These are phyloP conservation scores for Hymenoscyphus repandus DNA, from an alignment of 2,329 filamentous ascomycete genomes.

Conservation along the genomic window DNA sequence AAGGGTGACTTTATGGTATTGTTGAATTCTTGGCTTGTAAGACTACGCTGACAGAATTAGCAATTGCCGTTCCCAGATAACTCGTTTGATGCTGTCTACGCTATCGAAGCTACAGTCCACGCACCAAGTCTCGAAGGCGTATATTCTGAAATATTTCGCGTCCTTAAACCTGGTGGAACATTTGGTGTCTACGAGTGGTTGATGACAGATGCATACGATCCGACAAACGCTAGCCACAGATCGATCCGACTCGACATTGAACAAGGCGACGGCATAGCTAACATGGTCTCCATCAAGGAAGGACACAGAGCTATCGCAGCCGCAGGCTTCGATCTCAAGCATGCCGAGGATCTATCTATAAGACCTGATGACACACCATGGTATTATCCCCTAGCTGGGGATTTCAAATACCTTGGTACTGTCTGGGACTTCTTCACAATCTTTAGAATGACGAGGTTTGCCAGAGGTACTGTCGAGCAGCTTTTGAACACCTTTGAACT, in stretches of 20 bases:
- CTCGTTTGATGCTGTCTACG: conserved; percentile 90
- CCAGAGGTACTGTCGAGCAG: conserved; percentile 68
- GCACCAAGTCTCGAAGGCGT: conserved; percentile 86
- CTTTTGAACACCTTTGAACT: conserved; percentile 73
- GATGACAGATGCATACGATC: conserved; percentile 95
- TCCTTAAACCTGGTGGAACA: conserved; percentile 89
- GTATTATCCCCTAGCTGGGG: conserved; percentile 89
- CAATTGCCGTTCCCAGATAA: conserved; percentile 95
- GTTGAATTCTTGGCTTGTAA: background rate
- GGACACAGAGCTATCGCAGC: conserved; percentile 77
- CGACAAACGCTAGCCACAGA: conserved; percentile 78
- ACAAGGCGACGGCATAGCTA: conserved; percentile 92
- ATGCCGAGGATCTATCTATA: conserved; percentile 81
- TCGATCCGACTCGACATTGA: conserved; percentile 92
- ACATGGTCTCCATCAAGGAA: conserved; percentile 87
- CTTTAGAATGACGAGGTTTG: conserved; percentile 82
- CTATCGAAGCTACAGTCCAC: conserved; percentile 95
- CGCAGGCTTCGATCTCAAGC: conserved; percentile 78
- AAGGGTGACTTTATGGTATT: conserved; percentile 93
- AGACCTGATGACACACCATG: conserved; percentile 73
- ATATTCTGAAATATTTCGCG: conserved; percentile 90
- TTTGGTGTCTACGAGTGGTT: conserved; percentile 99
- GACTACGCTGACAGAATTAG: conserved; percentile 33
- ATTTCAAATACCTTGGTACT: conserved; percentile 77
- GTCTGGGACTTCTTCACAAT: conserved; percentile 77